Evolutionary conservation across 31 red algal species (phyloP).

Genomic region (Asparagopsis taxiformis): DNA sequence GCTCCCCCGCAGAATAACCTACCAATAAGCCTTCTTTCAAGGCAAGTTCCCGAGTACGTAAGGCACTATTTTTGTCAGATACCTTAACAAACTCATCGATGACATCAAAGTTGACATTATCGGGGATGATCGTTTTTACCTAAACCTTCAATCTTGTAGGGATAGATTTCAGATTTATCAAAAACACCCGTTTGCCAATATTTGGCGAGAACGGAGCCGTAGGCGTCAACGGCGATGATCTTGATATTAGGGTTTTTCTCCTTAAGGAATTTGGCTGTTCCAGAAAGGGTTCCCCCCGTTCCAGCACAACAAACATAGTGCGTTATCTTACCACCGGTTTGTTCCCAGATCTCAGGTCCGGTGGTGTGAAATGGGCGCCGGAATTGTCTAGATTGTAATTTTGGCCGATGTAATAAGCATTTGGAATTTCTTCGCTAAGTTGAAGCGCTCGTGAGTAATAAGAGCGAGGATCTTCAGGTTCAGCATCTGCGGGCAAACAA

Average conservation of each 20-base stretch:
- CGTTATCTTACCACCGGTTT: conserved; percentile 43
- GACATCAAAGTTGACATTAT: conserved; percentile 46
- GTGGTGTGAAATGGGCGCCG: conserved; percentile 80
- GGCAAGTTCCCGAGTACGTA: conserved; percentile 45
- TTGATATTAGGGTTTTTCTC: conserved; percentile 63
- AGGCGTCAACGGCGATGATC: conserved; percentile 68
- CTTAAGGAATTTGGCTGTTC: conserved; percentile 60
- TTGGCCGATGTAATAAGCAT: conserved; percentile 61
- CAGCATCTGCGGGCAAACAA: conserved; percentile 25
- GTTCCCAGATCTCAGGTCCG: conserved; percentile 62
- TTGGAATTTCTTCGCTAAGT: conserved; percentile 39
- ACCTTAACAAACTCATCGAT: conserved; percentile 61
- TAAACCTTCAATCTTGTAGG: conserved; percentile 74
- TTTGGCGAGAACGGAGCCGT: conserved; percentile 67
- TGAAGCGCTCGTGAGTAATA: conserved; percentile 50
- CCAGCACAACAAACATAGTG: conserved; percentile 53
- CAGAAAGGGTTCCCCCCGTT: conserved; percentile 79
- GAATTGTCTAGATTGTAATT: conserved; percentile 73
- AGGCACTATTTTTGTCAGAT: conserved; percentile 9
- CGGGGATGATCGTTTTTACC: conserved; percentile 63
- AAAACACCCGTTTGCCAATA: conserved; percentile 50
- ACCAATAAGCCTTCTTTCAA: conserved; percentile 61
- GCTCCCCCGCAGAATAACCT: conserved; percentile 57
- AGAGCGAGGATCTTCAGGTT: conserved; percentile 54
- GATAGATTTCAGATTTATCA: no score